Evolutionary conservation across 1,284 basidiomycete species (phyloP), one percentile per base, ranked within the genome.

Genomic region (Xanthoconium separans): DNA sequence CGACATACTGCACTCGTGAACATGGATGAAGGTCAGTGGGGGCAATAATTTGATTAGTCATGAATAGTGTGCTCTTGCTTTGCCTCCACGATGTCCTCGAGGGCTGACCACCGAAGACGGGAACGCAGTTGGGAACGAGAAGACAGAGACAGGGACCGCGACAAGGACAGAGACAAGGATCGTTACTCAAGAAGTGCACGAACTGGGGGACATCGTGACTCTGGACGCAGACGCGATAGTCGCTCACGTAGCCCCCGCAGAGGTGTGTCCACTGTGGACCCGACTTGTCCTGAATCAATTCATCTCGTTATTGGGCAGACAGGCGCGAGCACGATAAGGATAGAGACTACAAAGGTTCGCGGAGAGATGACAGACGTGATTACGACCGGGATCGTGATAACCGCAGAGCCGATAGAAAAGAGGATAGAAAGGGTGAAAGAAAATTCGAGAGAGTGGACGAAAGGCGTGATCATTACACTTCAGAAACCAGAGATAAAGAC

Each of bases 91-190:
- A 82, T 81, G 79, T 80, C 81, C 57, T 77, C 78, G 24, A 76
- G 77, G 54, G 63, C 73, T 54, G 42, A 86, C 61, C 69, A 79
- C 64, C 75, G 81, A 63, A 73, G 82, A 65, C 80, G 83, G 56
- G 87, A 89, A 60, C 73, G 85, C 59, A 87, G 84, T 64, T 80
- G 84, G 80, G 87, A 89, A 60, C 76, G 79, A 55, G 82, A 83
- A 53, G 79, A 80, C 57, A 72, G 72, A 12, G 72, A 77, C 48
- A 67, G 75, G 37, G 77, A 78, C 51, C 69, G 77, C 55, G 73
- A 79, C 49, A 73, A 79, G 54, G 74, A 77, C 15, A 64, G 66
- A 48, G 65, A 70, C 39, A 65, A 64, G 51, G 70, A 70, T 46
- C 70, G 69, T 11, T 61, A 70, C 41, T 55, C 68, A 40, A 66